A percentile compares a stretch with the other conserved stretches of the same genome.
Evolutionary conservation across 306 rosid species (phyloP).

Genomic region (Rosa rugosa): DNA sequence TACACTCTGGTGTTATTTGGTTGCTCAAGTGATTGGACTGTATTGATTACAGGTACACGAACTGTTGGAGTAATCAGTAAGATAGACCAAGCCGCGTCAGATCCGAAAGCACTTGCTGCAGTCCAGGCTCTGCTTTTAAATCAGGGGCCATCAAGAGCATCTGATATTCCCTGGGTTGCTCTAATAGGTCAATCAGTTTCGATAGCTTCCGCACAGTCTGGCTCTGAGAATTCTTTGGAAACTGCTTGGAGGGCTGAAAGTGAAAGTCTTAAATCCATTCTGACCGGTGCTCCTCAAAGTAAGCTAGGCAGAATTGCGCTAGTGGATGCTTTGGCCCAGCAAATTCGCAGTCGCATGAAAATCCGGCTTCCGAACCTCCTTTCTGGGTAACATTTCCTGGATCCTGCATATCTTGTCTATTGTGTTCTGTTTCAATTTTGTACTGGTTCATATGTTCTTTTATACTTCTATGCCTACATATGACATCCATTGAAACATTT

Average conservation of each 20-base stretch:
- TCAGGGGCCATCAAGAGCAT: constrained; percentile 84
- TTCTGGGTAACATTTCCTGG: constrained; percentile 62
- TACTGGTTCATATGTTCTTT: not conserved
- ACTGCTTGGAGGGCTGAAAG: constrained; percentile 99
- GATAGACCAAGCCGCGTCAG: constrained; percentile 92
- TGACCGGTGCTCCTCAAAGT: constrained; percentile 90
- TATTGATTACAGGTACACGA: constrained; percentile 67
- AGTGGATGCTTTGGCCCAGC: constrained; percentile 86
- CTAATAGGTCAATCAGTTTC: constrained; percentile 92
- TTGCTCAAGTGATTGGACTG: constrained; percentile 21
- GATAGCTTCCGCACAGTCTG: constrained; percentile 92
- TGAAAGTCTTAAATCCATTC: constrained; percentile 90
- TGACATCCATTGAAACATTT: not conserved
- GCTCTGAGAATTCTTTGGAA: constrained; percentile 89
- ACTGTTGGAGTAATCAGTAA: constrained; percentile 88
- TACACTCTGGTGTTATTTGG: constrained; percentile 1
- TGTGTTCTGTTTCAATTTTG: not conserved
- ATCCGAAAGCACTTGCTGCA: constrained; percentile 88
- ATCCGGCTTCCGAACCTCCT: constrained; percentile 86
- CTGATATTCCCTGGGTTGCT: constrained; percentile 96
- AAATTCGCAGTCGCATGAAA: constrained; percentile 91
- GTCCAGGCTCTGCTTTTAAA: constrained; percentile 89
- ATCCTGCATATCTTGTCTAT: constrained; percentile 14
- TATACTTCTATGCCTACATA: not conserved
- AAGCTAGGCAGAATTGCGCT: constrained; percentile 95